A percentile compares a stretch with the other conserved stretches of the same genome.
These are phyloP conservation scores for Arthrobotrys sinensis DNA, from an alignment of 2,329 filamentous ascomycete species.

Conservation along the genomic window DNA sequence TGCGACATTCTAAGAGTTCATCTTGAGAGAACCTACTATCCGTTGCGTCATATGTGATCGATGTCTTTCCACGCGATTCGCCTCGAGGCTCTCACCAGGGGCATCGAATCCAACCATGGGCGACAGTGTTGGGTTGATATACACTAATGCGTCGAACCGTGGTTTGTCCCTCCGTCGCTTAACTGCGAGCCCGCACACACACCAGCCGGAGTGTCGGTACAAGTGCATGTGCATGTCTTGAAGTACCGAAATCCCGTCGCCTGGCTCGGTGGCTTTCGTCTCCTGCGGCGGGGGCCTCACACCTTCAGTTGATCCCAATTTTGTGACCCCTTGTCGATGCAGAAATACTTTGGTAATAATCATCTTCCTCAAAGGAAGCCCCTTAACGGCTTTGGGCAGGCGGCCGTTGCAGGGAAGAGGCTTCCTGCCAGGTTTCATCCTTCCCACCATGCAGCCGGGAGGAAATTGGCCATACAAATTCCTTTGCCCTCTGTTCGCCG, in stretches of 20 bases:
- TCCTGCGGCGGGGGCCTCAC: conserved; percentile 36
- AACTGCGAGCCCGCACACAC: conserved; percentile 19
- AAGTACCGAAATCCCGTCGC: conserved; percentile 32
- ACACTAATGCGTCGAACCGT: conserved; percentile 35
- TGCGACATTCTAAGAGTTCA: conserved; percentile 35
- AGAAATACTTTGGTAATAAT: conserved; percentile 45
- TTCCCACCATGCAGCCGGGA: conserved; percentile 54
- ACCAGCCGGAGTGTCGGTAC: conserved; percentile 44
- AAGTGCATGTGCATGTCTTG: conserved; percentile 42
- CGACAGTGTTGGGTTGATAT: conserved; percentile 12
- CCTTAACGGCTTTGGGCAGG: conserved; percentile 57
- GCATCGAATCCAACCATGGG: conserved; percentile 2
- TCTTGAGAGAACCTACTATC: conserved; percentile 23
- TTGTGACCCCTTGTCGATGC: conserved; percentile 37
- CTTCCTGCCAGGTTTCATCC: conserved; percentile 56
- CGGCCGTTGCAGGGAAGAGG: conserved; percentile 47
- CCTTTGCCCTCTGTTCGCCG: conserved; percentile 42
- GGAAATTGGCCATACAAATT: conserved; percentile 58
- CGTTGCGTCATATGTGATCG: conserved; percentile 49
- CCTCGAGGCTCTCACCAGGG: conserved; percentile 20
- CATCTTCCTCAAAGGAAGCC: conserved; percentile 37
- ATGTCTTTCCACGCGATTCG: conserved; percentile 32
- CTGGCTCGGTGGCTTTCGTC: conserved; percentile 53
- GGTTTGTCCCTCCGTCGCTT: conserved; percentile 43
- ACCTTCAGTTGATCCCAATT: conserved; percentile 19